Base-by-base conservation (phyloP, 116 monocot genomes). In the Dioscorea cayenensis region DNA sequence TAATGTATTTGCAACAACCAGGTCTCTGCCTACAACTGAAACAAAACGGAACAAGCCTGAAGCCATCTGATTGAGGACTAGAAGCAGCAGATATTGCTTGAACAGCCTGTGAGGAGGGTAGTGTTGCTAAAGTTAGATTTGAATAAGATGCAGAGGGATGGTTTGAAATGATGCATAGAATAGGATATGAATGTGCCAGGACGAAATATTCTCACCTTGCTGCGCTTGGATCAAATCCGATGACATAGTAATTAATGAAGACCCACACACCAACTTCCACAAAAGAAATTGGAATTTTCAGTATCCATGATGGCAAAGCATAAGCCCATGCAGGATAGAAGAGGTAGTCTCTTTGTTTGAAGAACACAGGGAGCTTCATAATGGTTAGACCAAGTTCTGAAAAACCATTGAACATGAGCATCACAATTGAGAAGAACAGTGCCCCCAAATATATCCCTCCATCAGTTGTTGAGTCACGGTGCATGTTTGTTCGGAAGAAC, bases 401-500 rank as follows among this genome's bases (percentile, higher is more conserved):
- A 3, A 82, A 75, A 4, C 88, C 88, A 77, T 88, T 88, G 49
- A 88, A 82, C 83, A 81, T 75, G 66, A 64, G 20, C 36, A 66
- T 77, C 28, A 82, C 3, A 5, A 82, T 20, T 18, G 75, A 52
- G 62, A 82, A 84, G 79, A 84, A 88, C 21, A 88, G 79, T 0
- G 88, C 79, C 7, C 88, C 88, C 75, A 84, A 75, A 66, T 82
- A 88, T 51, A 88, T 72, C 3, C 71, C 69, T n/a, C 88, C 88
- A 29, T 75, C 69, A 0, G 73, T 50, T 51, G 71, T 62, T 4
- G 81, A 78, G 64, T 68, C 78, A 20, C 36, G 81, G 69, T 82
- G 84, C 94, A 94, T 80, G 9, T 80, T 65, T 0, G 90, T 90
- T 19, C 88, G 85, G 18, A 87, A 61, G 77, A 88, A 90, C 2